These are phyloP conservation scores for Phytophthora nicotianae DNA, from an alignment of 352 stramenopile genomes.

Conservation along the genomic window DNA sequence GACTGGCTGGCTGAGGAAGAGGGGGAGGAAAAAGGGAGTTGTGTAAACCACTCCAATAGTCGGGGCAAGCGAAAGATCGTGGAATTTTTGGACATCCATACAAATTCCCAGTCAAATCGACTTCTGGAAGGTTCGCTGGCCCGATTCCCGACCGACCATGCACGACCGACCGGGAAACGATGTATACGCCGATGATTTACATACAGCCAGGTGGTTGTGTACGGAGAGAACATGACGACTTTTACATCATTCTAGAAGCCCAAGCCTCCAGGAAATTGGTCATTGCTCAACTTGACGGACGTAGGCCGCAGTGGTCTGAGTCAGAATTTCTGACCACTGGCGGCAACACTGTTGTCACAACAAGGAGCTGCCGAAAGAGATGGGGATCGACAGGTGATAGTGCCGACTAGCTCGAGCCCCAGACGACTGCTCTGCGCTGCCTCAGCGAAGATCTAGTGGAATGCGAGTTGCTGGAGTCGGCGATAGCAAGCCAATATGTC, in stretches of 20 bases:
- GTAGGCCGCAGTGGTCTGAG: neutral
- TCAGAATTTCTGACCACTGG: neutral
- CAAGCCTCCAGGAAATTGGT: neutral
- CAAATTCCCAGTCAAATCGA: conserved; percentile 29
- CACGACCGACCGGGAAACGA: conserved; percentile 22
- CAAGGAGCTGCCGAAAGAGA: conserved; percentile 2
- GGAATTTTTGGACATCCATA: conserved; percentile 18
- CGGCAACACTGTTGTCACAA: too few relatives aligned
- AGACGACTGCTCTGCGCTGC: too few relatives aligned
- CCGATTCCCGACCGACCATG: conserved; percentile 16
- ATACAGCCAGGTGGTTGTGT: too few relatives aligned
- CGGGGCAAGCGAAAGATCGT: conserved; percentile 37
- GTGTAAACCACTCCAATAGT: conserved; percentile 14
- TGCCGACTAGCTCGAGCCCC: too few relatives aligned
- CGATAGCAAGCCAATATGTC: too few relatives aligned
- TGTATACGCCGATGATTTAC: conserved; percentile 1
- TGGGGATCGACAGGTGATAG: too few relatives aligned
- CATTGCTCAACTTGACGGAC: neutral
- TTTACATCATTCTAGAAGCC: conserved; percentile 21
- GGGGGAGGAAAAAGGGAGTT: conserved; percentile 30
- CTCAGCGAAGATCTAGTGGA: too few relatives aligned
- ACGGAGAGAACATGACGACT: neutral
- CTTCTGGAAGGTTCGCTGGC: conserved; percentile 38
- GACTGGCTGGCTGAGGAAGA: conserved; percentile 33
- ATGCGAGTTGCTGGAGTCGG: too few relatives aligned